These are phyloP conservation scores for Lodderomyces parapsilosis DNA, from an alignment of 1,139 yeast genomes.

Conservation along the genomic window DNA sequence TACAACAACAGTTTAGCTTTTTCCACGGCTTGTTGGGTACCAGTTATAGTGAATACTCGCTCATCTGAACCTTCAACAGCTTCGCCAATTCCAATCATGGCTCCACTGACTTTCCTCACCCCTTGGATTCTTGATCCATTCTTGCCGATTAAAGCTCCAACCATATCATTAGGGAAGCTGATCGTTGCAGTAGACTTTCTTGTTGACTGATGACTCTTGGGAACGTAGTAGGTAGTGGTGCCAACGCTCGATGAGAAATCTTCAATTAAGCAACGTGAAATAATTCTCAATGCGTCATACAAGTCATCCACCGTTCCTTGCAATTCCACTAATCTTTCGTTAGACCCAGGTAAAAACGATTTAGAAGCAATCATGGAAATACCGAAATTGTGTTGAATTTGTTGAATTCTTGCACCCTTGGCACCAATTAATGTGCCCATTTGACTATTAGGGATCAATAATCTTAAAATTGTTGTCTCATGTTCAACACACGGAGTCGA, in stretches of 20 bases:
- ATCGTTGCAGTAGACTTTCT: slow-evolving; percentile 28
- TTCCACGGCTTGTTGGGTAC: slow-evolving; percentile 63
- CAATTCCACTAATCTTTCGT: slow-evolving; percentile 84
- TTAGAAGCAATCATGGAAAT: slow-evolving; percentile 89
- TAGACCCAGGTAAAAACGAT: slow-evolving; percentile 78
- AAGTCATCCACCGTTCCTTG: slow-evolving; percentile 77
- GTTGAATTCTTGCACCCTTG: slow-evolving; percentile 78
- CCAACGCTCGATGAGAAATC: slow-evolving; percentile 69
- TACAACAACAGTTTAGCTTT: slow-evolving; percentile 67
- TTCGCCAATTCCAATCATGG: slow-evolving; percentile 76
- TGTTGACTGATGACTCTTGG: slow-evolving; percentile 33
- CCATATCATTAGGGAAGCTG: slow-evolving; percentile 76
- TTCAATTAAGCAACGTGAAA: slow-evolving; percentile 72
- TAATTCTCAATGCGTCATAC: slow-evolving; percentile 55
- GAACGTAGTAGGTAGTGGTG: slow-evolving; percentile 59
- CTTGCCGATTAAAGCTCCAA: slow-evolving; percentile 89
- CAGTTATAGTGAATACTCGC: slow-evolving; percentile 72
- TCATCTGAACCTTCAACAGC: slow-evolving; percentile 65
- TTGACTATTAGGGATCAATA: slow-evolving; percentile 80
- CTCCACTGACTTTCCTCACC: slow-evolving; percentile 76
- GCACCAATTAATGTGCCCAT: slow-evolving; percentile 91
- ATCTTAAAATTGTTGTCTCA: slow-evolving; percentile 58
- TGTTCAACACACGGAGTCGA: slow-evolving; percentile 51
- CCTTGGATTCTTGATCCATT: slow-evolving; percentile 87
- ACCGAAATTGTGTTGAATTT: slow-evolving; percentile 65